Conservation (phyloP, 805 yeast genomes). For the Sungouiella blattae region DNA sequence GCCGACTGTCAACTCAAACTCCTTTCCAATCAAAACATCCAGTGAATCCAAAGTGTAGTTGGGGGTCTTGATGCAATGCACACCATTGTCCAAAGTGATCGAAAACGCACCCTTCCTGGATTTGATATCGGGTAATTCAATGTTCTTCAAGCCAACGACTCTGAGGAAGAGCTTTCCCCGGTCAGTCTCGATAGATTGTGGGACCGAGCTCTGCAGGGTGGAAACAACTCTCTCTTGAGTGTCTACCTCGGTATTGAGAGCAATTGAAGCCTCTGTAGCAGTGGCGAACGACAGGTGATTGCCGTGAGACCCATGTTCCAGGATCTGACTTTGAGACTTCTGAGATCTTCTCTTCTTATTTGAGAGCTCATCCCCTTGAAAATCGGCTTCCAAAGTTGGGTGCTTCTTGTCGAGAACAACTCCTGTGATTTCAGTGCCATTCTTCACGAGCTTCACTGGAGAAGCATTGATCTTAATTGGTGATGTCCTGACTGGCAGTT, state of each 20-base stretch:
- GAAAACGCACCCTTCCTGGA: conserved; percentile 48
- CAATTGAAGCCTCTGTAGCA: background rate
- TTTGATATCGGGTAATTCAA: conserved; percentile 46
- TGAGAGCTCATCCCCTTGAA: conserved; percentile 18
- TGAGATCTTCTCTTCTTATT: conserved; percentile 14
- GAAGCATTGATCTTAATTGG: conserved; percentile 37
- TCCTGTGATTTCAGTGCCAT: conserved; percentile 27
- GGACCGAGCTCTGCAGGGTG: background rate
- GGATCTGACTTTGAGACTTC: background rate
- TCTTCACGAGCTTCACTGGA: conserved; percentile 32
- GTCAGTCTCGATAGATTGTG: conserved; percentile 18
- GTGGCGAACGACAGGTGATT: background rate
- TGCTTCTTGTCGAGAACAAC: conserved; percentile 13
- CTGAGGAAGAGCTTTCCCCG: conserved; percentile 56
- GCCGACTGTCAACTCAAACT: conserved; percentile 71
- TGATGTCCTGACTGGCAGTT: conserved; percentile 2
- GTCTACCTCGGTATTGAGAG: too few relatives aligned
- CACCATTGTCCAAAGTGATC: conserved; percentile 72
- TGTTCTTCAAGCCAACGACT: conserved; percentile 42
- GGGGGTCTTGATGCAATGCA: conserved; percentile 70
- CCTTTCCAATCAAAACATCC: conserved; percentile 53
- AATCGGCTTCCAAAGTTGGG: conserved; percentile 4
- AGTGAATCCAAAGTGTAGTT: conserved; percentile 37
- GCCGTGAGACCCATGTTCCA: background rate
- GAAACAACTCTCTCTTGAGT: background rate